Conservation (phyloP, 768 basidiomycete genomes). For the Mycena rebaudengoi region DNA sequence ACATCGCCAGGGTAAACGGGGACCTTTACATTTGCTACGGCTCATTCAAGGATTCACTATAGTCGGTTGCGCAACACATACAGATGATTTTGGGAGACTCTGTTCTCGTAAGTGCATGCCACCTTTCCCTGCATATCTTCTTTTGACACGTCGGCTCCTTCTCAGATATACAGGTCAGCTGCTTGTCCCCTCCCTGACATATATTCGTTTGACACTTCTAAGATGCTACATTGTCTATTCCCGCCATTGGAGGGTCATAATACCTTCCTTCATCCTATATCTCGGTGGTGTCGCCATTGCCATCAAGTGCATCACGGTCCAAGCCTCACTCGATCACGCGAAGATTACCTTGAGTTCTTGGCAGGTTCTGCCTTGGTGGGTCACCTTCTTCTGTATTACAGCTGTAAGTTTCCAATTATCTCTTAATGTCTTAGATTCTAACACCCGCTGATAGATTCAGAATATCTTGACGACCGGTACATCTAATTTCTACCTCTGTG, state of each 20-base stretch:
- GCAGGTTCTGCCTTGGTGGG: background rate
- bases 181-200: background rate
- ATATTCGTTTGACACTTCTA: background rate
- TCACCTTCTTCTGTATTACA: background rate
- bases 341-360: background rate
- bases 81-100: background rate
- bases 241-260: background rate
- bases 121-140: background rate
- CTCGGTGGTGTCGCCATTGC: background rate
- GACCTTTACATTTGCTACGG: background rate
- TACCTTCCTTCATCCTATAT: conserved; percentile 7
- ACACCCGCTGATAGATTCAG: background rate
- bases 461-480: conserved; percentile 4
- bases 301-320: background rate
- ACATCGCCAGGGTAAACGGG: background rate
- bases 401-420: background rate
- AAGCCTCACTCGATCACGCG: background rate
- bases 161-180: conserved; percentile 1
- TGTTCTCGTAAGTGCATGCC: conserved; percentile 3
- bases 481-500: background rate
- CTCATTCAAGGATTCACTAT: background rate
- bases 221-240: conserved; percentile 7
- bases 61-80: background rate
- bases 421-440: background rate
- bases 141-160: background rate